Base-by-base conservation (phyloP, 2,329 filamentous ascomycete genomes). In the Talaromyces sp. region DNA sequence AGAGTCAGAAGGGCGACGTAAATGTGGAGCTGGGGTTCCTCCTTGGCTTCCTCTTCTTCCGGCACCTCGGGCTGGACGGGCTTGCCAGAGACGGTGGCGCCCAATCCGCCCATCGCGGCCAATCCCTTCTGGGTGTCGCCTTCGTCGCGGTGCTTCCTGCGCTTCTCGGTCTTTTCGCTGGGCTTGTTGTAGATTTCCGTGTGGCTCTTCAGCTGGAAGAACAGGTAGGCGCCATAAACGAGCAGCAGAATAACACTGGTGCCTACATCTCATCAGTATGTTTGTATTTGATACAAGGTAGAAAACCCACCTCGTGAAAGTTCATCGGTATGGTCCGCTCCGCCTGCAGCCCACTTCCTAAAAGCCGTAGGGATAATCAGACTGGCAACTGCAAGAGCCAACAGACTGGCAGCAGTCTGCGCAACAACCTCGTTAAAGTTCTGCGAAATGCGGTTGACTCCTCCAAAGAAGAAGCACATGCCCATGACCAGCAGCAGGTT, bases 311-410 rank as follows among this genome's bases (percentile, higher is more conserved):
- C 59, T 7, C 59, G 59, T 31, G 59, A 61, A 26, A 61, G 59
- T 24, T 61, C 59, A 55, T 61, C 59, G 1, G 59, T 61, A 52
- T 61, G 59, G 14, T 26, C 21, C 9, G 56, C 56, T 41, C 59
- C 59, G 19, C 59, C 73, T 11, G 71, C 65, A 38, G 80, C 80
- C 77, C 78, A 86, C 31, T 80, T 77, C 64, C 90, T 84, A 72
- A 96, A 96, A 5, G 93, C 91, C 6, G 92, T 96, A 0, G 93
- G 93, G 27, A 97, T 91, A 66, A 97, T 93, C 66, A 96, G 81
- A 68, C 87, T 89, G 55, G 87, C 88, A 41, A 96, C 89, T 14
- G 89, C 88, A 21, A 96, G 81, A 13, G 90, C 88, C 21, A 96
- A 83, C 57, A 96, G 78, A 69, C 89, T 91, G 14, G 92, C 87